A percentile compares a stretch with the other conserved stretches of the same genome.
These are phyloP conservation scores for Verticillium dahliae DNA, from an alignment of 2,329 filamentous ascomycete species.

Conservation along the genomic window DNA sequence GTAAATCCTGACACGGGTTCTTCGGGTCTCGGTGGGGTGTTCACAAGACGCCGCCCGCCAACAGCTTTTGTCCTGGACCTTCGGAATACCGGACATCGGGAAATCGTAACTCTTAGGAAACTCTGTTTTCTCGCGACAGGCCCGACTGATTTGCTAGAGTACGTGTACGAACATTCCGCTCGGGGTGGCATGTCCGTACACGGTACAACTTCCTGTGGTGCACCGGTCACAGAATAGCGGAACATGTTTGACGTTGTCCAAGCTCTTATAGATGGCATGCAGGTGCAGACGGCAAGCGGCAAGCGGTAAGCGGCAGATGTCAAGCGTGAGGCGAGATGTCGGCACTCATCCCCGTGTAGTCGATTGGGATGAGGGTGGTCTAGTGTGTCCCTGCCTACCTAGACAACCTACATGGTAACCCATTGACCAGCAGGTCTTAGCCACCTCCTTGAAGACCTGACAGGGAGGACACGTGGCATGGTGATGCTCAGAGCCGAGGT, in stretches of 20 bases:
- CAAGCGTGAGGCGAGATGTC: background rate
- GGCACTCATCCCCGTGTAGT: background rate
- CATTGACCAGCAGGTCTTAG: no score
- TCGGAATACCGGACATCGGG: background rate
- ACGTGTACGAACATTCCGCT: background rate
- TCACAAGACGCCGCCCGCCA: background rate
- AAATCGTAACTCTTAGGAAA: background rate
- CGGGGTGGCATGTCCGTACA: background rate
- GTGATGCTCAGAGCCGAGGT: background rate
- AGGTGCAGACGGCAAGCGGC: background rate
- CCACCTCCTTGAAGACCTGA: background rate
- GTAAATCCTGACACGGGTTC: background rate
- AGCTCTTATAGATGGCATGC: background rate
- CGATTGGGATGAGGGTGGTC: background rate
- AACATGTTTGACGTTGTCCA: background rate
- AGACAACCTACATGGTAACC: no score
- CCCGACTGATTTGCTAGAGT: background rate
- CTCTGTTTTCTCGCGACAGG: background rate
- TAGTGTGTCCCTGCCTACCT: background rate
- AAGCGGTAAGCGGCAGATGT: background rate
- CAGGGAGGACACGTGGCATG: background rate
- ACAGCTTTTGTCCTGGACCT: background rate
- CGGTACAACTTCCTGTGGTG: background rate
- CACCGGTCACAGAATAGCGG: background rate
- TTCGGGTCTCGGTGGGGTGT: background rate